Percentiles rank a stretch among this genome's conserved stretches.
These are phyloP conservation scores for bread wheat (Triticum aestivum) DNA, from an alignment of 176 grass and related monocot genomes.

Conservation along the genomic window DNA sequence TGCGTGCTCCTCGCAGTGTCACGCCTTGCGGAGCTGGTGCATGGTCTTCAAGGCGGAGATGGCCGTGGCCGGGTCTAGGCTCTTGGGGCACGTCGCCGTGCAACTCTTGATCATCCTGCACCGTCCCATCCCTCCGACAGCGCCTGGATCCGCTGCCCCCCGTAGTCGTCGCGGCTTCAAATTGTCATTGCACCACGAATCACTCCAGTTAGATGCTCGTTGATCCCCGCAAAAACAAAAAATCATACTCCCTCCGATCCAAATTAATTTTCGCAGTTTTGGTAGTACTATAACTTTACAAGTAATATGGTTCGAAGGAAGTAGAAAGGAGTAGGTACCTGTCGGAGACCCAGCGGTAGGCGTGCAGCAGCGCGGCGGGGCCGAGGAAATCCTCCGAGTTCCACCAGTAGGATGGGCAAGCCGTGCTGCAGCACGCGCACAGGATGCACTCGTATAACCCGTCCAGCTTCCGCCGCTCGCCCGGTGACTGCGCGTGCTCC, in stretches of 20 bases:
- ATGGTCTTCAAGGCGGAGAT: constrained; percentile 52
- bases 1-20: neutral
- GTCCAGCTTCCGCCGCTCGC: constrained; percentile 57
- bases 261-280: no score
- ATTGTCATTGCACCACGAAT: neutral
- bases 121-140: constrained; percentile 63
- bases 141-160: constrained; percentile 49
- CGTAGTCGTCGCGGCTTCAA: constrained; percentile 54
- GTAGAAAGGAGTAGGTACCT: neutral
- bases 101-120: constrained; percentile 81
- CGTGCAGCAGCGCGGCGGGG: constrained; percentile 57
- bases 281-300: no score
- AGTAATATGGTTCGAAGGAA: no score
- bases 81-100: constrained; percentile 75
- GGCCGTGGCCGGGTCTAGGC: constrained; percentile 60
- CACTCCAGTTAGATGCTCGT: neutral
- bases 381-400: constrained; percentile 73
- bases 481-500: constrained; percentile 55
- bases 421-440: constrained; percentile 71
- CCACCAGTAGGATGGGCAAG: constrained; percentile 85
- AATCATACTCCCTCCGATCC: neutral
- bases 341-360: constrained; percentile 64
- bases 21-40: constrained; percentile 50
- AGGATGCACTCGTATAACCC: constrained; percentile 87
- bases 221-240: neutral